Percentiles rank a stretch among this genome's conserved stretches.
phyloP scores from a whole-genome alignment of 2,329 filamentous ascomycete species.

The Xenosphaeropsis pyriputrescens region DNA sequence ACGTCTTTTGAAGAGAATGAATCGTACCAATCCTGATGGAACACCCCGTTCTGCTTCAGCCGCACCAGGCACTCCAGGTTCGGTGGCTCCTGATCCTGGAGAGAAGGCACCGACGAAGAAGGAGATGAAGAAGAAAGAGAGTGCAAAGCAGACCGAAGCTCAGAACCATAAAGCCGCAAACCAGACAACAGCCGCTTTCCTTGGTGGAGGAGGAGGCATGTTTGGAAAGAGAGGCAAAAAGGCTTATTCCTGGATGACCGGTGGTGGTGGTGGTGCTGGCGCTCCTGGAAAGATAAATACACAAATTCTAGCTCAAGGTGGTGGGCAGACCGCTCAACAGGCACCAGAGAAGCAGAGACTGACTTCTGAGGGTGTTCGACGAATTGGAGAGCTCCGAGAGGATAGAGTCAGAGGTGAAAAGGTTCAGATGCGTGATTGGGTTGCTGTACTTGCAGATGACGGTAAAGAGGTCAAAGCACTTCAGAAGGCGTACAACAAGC shows the following conservation, averaged over 20 bases:
- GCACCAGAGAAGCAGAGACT: constrained; percentile 25
- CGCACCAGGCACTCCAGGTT: constrained; percentile 45
- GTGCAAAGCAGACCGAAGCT: constrained; percentile 59
- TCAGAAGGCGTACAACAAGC: constrained; percentile 24
- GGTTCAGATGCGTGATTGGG: constrained; percentile 74
- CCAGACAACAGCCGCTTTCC: constrained; percentile 63
- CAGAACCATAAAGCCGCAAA: constrained; percentile 74
- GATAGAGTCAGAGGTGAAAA: constrained; percentile 61
- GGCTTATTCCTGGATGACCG: constrained; percentile 64
- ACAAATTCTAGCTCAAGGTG: constrained; percentile 20
- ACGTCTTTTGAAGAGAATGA: constrained; percentile 51
- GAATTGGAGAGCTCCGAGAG: constrained; percentile 64
- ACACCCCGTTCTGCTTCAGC: constrained; percentile 32
- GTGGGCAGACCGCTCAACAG: constrained; percentile 18
- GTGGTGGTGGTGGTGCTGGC: constrained; percentile 35
- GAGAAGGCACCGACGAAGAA: constrained; percentile 75
- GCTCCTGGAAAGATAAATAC: constrained; percentile 25
- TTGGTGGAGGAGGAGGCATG: constrained; percentile 44
- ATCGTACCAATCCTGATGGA: constrained; percentile 38
- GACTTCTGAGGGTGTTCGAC: constrained; percentile 42
- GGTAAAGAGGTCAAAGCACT: constrained; percentile 50
- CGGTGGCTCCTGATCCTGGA: constrained; percentile 44
- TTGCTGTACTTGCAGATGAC: constrained; percentile 67
- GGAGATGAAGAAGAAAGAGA: constrained; percentile 64
- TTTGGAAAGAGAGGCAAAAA: constrained; percentile 49